Evolutionary conservation across 768 basidiomycete species (phyloP).

Genomic region (Lyophyllum shimeji): DNA sequence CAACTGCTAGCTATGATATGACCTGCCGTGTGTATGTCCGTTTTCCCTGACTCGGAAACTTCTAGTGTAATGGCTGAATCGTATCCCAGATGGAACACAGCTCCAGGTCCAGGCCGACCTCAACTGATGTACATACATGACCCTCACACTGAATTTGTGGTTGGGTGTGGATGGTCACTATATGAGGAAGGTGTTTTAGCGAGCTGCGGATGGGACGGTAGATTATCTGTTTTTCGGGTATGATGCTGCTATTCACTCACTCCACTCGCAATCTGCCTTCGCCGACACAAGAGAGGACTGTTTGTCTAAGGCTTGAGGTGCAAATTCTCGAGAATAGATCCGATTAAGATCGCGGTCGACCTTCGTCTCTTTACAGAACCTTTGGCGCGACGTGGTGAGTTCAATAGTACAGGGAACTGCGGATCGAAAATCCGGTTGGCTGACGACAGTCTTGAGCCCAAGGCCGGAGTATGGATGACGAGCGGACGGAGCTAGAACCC

Average conservation of each 20-base stretch:
- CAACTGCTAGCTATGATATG: constrained; percentile 89
- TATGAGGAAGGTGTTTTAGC: constrained; percentile 86
- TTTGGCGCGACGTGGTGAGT: constrained; percentile 8
- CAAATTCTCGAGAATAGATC: constrained; percentile 6
- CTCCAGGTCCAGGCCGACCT: constrained; percentile 44
- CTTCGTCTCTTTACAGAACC: neutral
- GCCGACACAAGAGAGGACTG: neutral
- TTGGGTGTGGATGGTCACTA: constrained; percentile 89
- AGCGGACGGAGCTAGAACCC: constrained; percentile 32
- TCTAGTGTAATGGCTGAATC: neutral
- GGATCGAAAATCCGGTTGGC: neutral
- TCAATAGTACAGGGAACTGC: neutral
- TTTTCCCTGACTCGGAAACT: constrained; percentile 4
- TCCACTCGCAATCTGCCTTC: constrained; percentile 12
- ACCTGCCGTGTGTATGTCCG: constrained; percentile 80
- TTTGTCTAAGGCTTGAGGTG: constrained; percentile 10
- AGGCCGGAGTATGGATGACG: constrained; percentile 12
- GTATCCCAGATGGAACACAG: constrained; percentile 69
- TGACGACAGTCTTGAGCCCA: neutral
- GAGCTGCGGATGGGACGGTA: constrained; percentile 91
- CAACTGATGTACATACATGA: constrained; percentile 74
- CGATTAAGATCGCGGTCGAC: neutral
- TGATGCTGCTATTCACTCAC: constrained; percentile 16
- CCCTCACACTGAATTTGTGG: constrained; percentile 93
- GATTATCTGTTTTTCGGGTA: constrained; percentile 73